A percentile compares a stretch with the other conserved stretches of the same genome.
phyloP scores from a whole-genome alignment of 2,329 filamentous ascomycete species.

The Phialophora verrucosa region DNA sequence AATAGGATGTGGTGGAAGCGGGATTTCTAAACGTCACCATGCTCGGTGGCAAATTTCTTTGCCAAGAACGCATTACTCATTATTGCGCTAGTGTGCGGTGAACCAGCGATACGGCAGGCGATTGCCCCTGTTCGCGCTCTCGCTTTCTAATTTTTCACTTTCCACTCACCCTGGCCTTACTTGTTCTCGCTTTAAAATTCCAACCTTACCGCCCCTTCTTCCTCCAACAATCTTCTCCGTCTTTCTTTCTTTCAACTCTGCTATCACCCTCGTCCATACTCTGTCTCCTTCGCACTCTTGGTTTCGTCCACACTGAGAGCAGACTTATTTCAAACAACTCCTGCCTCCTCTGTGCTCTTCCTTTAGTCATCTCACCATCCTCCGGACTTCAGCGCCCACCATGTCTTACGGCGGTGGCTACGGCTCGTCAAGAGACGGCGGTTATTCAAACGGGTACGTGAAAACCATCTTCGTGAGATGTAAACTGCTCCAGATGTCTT shows the following conservation, averaged over 20 bases:
- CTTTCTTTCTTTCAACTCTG: conserved; percentile 18
- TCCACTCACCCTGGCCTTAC: conserved; percentile 1
- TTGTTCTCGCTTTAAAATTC: conserved; percentile 23
- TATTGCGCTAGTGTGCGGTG: neutral
- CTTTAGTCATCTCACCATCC: conserved; percentile 19
- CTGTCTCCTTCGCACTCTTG: conserved; percentile 40
- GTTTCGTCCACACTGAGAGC: conserved; percentile 38
- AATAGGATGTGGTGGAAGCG: neutral
- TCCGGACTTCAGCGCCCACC: conserved; percentile 44
- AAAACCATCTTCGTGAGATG: neutral
- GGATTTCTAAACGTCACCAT: neutral
- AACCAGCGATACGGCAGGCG: conserved; percentile 1
- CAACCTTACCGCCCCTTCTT: conserved; percentile 27
- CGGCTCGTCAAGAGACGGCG: conserved; percentile 55
- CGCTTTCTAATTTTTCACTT: conserved; percentile 18
- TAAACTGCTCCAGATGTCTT: neutral
- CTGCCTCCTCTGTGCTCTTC: conserved; percentile 27
- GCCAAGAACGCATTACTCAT: neutral
- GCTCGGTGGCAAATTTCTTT: neutral
- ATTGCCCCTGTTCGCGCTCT: conserved; percentile 1
- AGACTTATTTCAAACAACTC: conserved; percentile 36
- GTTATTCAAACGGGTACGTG: conserved; percentile 37
- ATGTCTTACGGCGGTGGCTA: conserved; percentile 71
- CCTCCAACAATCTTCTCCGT: conserved; percentile 21
- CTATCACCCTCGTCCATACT: conserved; percentile 33